Conservation (phyloP, 257 asterid species). For the Hygrophila difformis region DNA sequence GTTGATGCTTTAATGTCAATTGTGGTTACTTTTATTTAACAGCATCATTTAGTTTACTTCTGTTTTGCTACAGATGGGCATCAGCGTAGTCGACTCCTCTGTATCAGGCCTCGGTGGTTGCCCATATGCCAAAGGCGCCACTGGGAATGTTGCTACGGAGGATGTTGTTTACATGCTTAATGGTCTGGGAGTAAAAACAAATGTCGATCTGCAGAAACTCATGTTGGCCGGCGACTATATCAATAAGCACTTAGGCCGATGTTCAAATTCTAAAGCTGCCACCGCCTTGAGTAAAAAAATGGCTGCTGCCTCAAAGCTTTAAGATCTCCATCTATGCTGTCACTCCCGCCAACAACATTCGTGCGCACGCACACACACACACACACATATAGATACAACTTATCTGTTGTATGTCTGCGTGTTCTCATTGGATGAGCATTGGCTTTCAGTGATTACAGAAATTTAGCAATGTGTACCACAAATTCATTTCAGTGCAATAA, state of each 20-base stretch:
- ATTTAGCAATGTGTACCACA: no score
- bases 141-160: constrained; percentile 95
- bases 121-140: constrained; percentile 96
- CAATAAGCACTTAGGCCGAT: constrained; percentile 56
- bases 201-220: constrained; percentile 61
- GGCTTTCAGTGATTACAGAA: no score
- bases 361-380: no score
- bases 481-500: no score
- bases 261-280: constrained; percentile 78
- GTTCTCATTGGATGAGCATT: no score
- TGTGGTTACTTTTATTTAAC: background rate
- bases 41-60: background rate
- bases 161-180: constrained; percentile 90
- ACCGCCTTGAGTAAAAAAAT: constrained; percentile 49
- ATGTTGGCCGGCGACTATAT: constrained; percentile 80
- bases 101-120: constrained; percentile 94
- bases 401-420: no score
- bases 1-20: no score
- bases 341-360: no score
- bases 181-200: constrained; percentile 75
- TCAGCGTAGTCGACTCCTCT: constrained; percentile 74
- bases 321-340: no score
- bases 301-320: constrained; percentile 62
- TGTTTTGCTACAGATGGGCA: constrained; percentile 66
- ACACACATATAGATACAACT: no score